Evolutionary conservation across 768 basidiomycete genomes (phyloP).

Genomic region (Sutorius australiensis): DNA sequence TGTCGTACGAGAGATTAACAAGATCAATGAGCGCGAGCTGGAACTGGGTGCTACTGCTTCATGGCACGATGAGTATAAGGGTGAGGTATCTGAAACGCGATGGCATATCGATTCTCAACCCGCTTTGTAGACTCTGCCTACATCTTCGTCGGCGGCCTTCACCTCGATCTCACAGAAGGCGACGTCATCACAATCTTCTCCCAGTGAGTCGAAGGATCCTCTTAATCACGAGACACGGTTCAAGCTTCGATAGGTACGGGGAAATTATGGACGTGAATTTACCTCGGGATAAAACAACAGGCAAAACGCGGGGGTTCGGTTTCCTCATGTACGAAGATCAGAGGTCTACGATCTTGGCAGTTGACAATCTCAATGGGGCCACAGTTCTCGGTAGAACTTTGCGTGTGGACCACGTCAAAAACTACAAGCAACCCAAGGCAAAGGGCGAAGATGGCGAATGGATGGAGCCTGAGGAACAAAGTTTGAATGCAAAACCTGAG

Average conservation of each 20-base stretch:
- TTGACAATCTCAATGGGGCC: conserved; percentile 98
- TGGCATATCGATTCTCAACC: conserved; percentile 3
- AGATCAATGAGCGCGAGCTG: conserved; percentile 89
- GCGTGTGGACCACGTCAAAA: conserved; percentile 88
- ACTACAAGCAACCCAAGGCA: conserved; percentile 83
- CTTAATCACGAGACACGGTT: background rate
- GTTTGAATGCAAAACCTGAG: conserved; percentile 81
- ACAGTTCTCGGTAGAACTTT: conserved; percentile 81
- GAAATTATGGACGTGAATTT: conserved; percentile 94
- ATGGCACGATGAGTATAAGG: conserved; percentile 98
- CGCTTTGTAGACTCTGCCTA: conserved; percentile 78
- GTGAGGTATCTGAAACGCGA: conserved; percentile 28
- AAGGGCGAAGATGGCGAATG: conserved; percentile 83
- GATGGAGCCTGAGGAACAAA: conserved; percentile 80
- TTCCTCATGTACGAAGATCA: conserved; percentile 99
- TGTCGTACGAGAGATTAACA: conserved; percentile 89
- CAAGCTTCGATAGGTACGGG: conserved; percentile 65
- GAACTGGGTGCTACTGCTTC: conserved; percentile 69
- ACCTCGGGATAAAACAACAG: conserved; percentile 90
- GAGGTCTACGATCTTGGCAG: conserved; percentile 90
- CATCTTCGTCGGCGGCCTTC: conserved; percentile 87
- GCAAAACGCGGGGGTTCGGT: conserved; percentile 86
- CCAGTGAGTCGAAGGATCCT: conserved; percentile 57
- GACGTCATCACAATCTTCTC: conserved; percentile 98
- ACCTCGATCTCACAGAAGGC: conserved; percentile 89